These are phyloP conservation scores for Sphenostylis stenocarpa DNA, from an alignment of 306 rosid genomes.

Conservation along the genomic window DNA sequence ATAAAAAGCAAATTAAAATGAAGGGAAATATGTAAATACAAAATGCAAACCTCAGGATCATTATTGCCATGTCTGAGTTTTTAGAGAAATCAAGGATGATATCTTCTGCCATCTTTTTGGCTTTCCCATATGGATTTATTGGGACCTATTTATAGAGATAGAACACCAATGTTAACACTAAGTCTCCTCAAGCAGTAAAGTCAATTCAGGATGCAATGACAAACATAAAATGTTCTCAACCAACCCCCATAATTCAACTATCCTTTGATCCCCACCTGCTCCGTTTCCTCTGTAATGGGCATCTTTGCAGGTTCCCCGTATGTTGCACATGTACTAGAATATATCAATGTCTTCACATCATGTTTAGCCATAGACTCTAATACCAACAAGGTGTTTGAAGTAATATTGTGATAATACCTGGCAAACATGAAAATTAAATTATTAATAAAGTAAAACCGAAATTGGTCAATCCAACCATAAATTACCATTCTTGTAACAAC, in stretches of 20 bases:
- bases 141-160: slow-evolving; percentile 54
- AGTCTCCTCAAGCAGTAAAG: slow-evolving; percentile 10
- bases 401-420: slow-evolving; percentile 98
- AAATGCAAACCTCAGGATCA: slow-evolving; percentile 79
- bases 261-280: slow-evolving; percentile 54
- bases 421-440: slow-evolving; percentile 14
- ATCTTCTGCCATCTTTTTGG: slow-evolving; percentile 98
- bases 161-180: slow-evolving; percentile 23
- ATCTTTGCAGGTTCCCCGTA: slow-evolving; percentile 94
- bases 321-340: slow-evolving; percentile 97
- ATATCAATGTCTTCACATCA: slow-evolving; percentile 85
- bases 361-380: slow-evolving; percentile 81
- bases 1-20: not conserved
- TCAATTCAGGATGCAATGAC: slow-evolving; percentile 1
- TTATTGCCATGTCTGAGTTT: slow-evolving; percentile 90
- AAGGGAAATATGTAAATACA: not conserved
- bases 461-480: slow-evolving; percentile 7
- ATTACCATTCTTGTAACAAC: not conserved
- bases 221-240: slow-evolving; percentile 11
- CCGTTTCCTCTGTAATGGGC: slow-evolving; percentile 93
- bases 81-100: slow-evolving; percentile 85
- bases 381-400: slow-evolving; percentile 83
- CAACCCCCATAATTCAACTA: slow-evolving; percentile 5
- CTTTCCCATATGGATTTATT: slow-evolving; percentile 96
- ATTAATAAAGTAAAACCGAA: not conserved